Evolutionary conservation across 305 asterid species (phyloP), one percentile per base, ranked within the genome.

Genomic region (Caryopteris hybrid): DNA sequence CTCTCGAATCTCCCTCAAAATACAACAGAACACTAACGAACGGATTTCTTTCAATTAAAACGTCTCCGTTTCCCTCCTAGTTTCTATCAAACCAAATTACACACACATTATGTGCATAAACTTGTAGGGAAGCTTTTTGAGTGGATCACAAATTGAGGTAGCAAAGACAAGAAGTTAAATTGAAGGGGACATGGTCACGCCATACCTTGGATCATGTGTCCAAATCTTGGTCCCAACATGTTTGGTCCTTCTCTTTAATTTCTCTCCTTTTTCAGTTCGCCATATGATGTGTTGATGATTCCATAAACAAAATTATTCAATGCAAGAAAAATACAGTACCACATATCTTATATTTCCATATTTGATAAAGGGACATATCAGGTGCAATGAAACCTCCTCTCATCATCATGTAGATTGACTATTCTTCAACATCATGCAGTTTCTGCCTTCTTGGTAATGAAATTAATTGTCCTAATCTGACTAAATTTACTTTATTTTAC

Each of bases 131-230:
- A 46, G 60, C 42, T 73, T 50, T 42, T 59, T 48, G 45, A 8
- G 78, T 50, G 74, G 77, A 69, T 39, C 11, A 17, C 34, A 54
- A 64, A 52, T 55, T 56, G 71, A 70, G 68, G 50, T 61, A 22
- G 57, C 80, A 77, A 76, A 68, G 82, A 81, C 76, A 73, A 74
- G 27, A 74, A 71, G 79, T 60, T 77, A 70, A 61, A 75, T 69
- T 76, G 74, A 76, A 79, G 81, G 83, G 77, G 82, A 73, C 84
- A 81, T 80, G 64, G 77, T 77, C 88, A 81, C 83, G 81, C 89
- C 83, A 77, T 64, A 60, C 88, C 86, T 91, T 80, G 96, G 95
- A 87, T 91, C 97, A 84, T 81, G 95, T 86, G 92, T 86, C 86
- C 65, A 74, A 77, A 70, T 84, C 87, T 82, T 83, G 92, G 95